These are phyloP conservation scores for Helicostylum pulchrum DNA, from an alignment of 192 early-diverging fungal species.

Conservation along the genomic window DNA sequence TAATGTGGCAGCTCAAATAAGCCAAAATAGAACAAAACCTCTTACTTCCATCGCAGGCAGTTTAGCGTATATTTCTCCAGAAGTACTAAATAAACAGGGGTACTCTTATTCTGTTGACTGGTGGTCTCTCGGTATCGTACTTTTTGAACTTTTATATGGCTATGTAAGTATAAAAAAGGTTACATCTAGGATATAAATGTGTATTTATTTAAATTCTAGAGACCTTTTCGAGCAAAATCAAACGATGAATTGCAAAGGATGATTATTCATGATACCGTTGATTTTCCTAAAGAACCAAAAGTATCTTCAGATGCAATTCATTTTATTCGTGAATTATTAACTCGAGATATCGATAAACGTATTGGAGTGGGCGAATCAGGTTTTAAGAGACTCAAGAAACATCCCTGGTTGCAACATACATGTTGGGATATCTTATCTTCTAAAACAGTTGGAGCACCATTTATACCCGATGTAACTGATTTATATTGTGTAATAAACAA, in stretches of 20 bases:
- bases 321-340: constrained; percentile 42
- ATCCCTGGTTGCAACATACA: constrained; percentile 77
- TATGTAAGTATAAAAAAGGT: constrained; percentile 53
- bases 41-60: constrained; percentile 74
- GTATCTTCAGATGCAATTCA: constrained; percentile 50
- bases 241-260: constrained; percentile 71
- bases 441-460: constrained; percentile 72
- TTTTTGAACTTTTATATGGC: constrained; percentile 72
- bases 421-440: constrained; percentile 75
- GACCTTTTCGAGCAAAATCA: constrained; percentile 84
- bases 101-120: constrained; percentile 54
- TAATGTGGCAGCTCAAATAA: constrained; percentile 75
- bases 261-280: constrained; percentile 65
- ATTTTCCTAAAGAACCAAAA: constrained; percentile 57
- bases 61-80: constrained; percentile 87
- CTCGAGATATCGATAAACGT: constrained; percentile 60
- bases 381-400: constrained; percentile 60
- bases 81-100: constrained; percentile 60
- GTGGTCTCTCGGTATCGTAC: constrained; percentile 82
- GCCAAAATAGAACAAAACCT: constrained; percentile 54
- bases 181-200: background rate
- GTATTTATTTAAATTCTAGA: constrained; percentile 36
- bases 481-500: background rate
- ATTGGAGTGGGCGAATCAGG: constrained; percentile 81
- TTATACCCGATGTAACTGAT: constrained; percentile 75